Evolutionary conservation across 306 rosid species (phyloP).

Genomic region (Mucuna pruriens): DNA sequence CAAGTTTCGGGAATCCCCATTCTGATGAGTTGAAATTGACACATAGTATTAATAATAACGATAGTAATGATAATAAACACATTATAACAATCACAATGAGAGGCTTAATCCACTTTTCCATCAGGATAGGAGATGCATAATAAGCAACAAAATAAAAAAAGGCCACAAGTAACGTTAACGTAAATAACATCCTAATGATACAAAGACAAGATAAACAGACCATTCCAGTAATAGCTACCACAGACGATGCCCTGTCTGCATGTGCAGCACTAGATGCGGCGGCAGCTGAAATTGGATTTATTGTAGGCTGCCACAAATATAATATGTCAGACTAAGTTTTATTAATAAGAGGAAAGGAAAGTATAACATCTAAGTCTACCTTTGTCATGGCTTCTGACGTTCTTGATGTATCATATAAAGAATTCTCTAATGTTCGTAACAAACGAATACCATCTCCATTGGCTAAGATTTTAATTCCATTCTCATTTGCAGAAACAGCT

Average conservation of each 20-base stretch:
- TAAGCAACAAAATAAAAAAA: constrained; percentile 1
- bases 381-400: constrained; percentile 78
- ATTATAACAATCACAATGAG: background rate
- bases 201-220: constrained; percentile 54
- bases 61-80: constrained; percentile 21
- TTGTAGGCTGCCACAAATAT: constrained; percentile 66
- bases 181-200: constrained; percentile 17
- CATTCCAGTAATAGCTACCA: constrained; percentile 79
- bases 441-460: constrained; percentile 75
- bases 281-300: constrained; percentile 75
- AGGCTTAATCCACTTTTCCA: background rate
- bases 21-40: constrained; percentile 56
- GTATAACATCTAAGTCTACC: constrained; percentile 53
- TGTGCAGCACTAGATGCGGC: constrained; percentile 73
- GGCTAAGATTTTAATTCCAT: constrained; percentile 89
- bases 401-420: constrained; percentile 78
- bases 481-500: constrained; percentile 93
- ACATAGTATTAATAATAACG: background rate
- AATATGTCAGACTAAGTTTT: constrained; percentile 25
- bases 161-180: background rate
- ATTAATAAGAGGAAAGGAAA: background rate
- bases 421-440: constrained; percentile 70
- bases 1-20: constrained; percentile 83
- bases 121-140: background rate
- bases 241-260: constrained; percentile 76